phyloP scores from a whole-genome alignment of 306 rosid species.

The Myrica gale region DNA sequence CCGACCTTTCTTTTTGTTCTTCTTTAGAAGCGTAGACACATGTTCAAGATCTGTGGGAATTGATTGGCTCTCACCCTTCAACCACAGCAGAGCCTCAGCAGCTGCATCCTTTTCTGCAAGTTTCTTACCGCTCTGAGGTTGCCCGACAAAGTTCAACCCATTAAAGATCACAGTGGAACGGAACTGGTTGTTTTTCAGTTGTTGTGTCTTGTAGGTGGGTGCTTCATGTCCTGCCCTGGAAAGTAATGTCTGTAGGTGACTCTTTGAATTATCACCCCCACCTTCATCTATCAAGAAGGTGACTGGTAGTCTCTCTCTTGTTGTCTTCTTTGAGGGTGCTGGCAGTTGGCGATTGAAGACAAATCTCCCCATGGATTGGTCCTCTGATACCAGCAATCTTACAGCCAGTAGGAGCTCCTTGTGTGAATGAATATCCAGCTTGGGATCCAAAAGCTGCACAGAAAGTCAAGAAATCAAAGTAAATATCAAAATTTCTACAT shows the following conservation, averaged over 20 bases:
- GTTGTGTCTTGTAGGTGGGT: conserved; percentile 79
- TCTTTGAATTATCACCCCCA: conserved; percentile 56
- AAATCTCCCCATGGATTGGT: conserved; percentile 75
- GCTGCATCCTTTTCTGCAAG: conserved; percentile 87
- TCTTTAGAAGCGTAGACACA: conserved; percentile 61
- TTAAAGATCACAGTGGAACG: conserved; percentile 78
- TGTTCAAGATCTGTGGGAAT: conserved; percentile 46
- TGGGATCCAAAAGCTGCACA: conserved; percentile 83
- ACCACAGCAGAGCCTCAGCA: conserved; percentile 78
- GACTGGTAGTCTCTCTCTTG: conserved; percentile 20
- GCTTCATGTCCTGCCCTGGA: conserved; percentile 69
- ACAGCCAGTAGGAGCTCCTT: conserved; percentile 68
- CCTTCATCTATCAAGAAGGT: conserved; percentile 20
- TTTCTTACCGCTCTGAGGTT: conserved; percentile 66
- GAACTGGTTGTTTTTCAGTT: conserved; percentile 65
- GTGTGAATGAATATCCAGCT: conserved; percentile 50
- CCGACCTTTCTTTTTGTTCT: conserved; percentile 47
- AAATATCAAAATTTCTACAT: not conserved
- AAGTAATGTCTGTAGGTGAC: conserved; percentile 71
- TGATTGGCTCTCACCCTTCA: conserved; percentile 65
- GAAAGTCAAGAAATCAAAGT: conserved; percentile 25
- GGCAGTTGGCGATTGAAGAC: conserved; percentile 58
- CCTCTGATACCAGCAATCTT: conserved; percentile 82
- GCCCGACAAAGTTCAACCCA: conserved; percentile 75
- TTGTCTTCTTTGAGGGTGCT: conserved; percentile 46